These are phyloP conservation scores for Trapa bicornis DNA, from an alignment of 345 rosid genomes.

Conservation along the genomic window DNA sequence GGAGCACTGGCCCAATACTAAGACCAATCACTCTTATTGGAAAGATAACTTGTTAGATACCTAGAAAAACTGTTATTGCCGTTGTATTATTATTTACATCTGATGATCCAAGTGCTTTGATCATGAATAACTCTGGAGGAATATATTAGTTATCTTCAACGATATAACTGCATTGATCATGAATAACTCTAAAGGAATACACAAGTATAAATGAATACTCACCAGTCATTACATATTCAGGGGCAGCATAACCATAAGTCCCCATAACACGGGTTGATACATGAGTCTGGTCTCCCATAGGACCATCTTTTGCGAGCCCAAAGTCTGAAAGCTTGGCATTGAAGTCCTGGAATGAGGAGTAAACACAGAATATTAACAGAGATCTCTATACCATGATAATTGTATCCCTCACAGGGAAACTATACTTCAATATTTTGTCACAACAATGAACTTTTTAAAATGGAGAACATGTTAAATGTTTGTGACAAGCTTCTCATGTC, in stretches of 20 bases:
- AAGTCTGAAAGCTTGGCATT: constrained; percentile 35
- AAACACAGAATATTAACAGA: neutral
- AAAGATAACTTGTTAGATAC: neutral
- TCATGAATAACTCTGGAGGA: neutral
- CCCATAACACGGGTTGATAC: constrained; percentile 39
- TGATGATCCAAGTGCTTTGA: neutral
- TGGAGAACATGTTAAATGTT: neutral
- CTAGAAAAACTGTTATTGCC: neutral
- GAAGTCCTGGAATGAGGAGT: constrained; percentile 17
- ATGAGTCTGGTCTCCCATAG: constrained; percentile 30
- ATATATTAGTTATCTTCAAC: neutral
- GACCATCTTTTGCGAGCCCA: constrained; percentile 39
- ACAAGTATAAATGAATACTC: neutral
- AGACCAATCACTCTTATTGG: neutral
- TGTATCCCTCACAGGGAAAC: neutral
- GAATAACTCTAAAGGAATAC: neutral
- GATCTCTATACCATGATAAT: neutral
- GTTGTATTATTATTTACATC: neutral
- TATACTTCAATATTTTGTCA: neutral
- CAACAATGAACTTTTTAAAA: neutral
- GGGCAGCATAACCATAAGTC: constrained; percentile 35
- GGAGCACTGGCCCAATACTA: neutral
- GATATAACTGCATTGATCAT: neutral
- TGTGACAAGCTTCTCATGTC: neutral
- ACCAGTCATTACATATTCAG: constrained; percentile 35